These are phyloP conservation scores for Globisporangium yorkense DNA, from an alignment of 352 stramenopile genomes.

Conservation along the genomic window DNA sequence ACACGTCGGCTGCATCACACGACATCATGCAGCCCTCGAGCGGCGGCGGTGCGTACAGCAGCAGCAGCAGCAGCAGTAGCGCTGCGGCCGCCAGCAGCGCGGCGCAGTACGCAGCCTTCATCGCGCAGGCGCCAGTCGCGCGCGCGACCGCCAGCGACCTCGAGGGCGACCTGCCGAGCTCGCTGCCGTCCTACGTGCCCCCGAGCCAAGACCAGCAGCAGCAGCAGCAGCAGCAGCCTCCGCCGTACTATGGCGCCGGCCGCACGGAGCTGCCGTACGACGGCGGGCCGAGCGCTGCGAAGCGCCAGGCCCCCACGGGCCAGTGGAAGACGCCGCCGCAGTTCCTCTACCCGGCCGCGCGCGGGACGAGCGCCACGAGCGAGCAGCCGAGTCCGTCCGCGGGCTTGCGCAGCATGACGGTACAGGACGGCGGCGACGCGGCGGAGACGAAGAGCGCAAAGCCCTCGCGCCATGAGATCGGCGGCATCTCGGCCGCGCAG, in stretches of 20 bases:
- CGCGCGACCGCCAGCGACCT: constrained; percentile 10
- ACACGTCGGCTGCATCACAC: neutral
- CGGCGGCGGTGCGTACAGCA: constrained; percentile 10
- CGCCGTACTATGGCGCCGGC: constrained; percentile 27
- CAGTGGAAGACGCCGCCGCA: constrained; percentile 65
- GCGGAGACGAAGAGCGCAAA: constrained; percentile 17
- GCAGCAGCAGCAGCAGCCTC: constrained; percentile 9
- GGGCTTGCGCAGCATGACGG: constrained; percentile 55
- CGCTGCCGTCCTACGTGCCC: constrained; percentile 73
- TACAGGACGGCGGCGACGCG: constrained; percentile 33
- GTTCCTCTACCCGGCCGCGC: constrained; percentile 30
- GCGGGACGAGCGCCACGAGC: neutral
- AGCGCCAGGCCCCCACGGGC: constrained; percentile 40
- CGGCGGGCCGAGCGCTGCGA: constrained; percentile 18
- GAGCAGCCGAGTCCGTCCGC: constrained; percentile 40
- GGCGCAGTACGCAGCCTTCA: constrained; percentile 12
- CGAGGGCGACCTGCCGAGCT: constrained; percentile 61
- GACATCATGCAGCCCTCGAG: constrained; percentile 16
- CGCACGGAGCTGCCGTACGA: constrained; percentile 1
- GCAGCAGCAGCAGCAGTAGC: constrained; percentile 7
- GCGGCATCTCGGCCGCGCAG: constrained; percentile 65
- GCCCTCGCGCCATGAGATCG: constrained; percentile 32
- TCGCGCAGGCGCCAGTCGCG: constrained; percentile 2
- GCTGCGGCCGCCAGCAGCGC: constrained; percentile 3
- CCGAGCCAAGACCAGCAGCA: constrained; percentile 13